Conservation (phyloP, 768 basidiomycete species). For the Tricholoma sp. region DNA sequence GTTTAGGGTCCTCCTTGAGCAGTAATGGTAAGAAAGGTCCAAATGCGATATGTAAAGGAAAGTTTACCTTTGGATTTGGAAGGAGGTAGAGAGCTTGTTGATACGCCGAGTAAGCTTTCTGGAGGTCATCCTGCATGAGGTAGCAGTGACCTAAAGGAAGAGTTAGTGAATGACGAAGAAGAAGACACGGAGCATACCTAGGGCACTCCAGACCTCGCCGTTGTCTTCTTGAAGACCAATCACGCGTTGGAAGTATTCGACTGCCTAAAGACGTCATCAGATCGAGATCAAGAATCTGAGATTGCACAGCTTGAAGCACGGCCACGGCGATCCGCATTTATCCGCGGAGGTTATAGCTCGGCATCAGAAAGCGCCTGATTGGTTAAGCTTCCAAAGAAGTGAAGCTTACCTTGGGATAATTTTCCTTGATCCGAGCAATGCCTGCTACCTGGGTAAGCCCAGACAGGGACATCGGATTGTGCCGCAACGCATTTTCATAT, state of each 20-base stretch:
- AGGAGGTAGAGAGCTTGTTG: conserved; percentile 96
- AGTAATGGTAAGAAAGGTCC: conserved; percentile 7
- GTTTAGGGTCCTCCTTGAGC: conserved; percentile 83
- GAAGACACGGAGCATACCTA: conserved; percentile 48
- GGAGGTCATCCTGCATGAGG: conserved; percentile 98
- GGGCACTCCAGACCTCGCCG: conserved; percentile 97
- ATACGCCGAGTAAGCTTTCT: conserved; percentile 97
- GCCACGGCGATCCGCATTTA: conserved; percentile 23
- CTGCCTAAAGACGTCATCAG: conserved; percentile 62
- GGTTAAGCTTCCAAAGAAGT: conserved; percentile 11
- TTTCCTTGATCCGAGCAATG: conserved; percentile 96
- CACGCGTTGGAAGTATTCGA: conserved; percentile 95
- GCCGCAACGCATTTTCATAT: conserved; percentile 93
- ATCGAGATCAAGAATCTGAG: conserved; percentile 26
- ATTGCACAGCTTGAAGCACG: conserved; percentile 18
- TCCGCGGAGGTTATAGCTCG: conserved; percentile 33
- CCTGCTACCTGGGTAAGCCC: conserved; percentile 93
- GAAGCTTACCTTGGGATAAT: conserved; percentile 83
- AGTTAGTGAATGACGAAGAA: conserved; percentile 12
- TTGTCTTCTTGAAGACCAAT: conserved; percentile 89
- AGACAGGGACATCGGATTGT: conserved; percentile 87
- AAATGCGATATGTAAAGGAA: conserved; percentile 9
- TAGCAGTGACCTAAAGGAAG: conserved; percentile 79
- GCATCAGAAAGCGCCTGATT: conserved; percentile 13
- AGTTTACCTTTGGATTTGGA: conserved; percentile 82